Evolutionary conservation across 768 basidiomycete genomes (phyloP).

Genomic region (Boletus rufocinnamomeus): DNA sequence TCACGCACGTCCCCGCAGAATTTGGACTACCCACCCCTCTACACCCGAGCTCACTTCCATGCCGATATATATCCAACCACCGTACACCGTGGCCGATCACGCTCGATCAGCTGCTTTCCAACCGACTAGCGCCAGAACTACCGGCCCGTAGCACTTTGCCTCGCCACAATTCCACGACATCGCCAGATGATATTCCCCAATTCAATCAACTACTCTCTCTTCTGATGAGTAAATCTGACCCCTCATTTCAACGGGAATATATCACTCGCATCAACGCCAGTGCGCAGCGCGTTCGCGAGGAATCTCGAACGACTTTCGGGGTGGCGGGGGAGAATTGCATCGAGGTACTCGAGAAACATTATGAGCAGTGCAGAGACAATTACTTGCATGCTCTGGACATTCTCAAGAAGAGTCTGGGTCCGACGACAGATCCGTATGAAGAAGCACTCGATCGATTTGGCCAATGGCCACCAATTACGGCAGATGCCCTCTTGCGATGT

Average conservation of each 20-base stretch:
- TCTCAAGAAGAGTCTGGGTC: conserved; percentile 13
- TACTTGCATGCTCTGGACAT: conserved; percentile 3
- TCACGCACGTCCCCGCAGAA: too few species aligned
- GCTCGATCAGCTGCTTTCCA: too few species aligned
- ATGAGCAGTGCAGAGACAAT: background rate
- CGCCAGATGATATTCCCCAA: background rate
- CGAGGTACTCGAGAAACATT: background rate
- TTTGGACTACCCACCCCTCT: too few species aligned
- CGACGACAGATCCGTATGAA: conserved; percentile 7
- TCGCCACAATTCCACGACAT: too few species aligned
- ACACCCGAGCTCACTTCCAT: too few species aligned
- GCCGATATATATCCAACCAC: too few species aligned
- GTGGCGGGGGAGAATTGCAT: too few species aligned
- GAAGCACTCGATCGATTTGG: conserved; percentile 1
- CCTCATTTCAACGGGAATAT: conserved; percentile 17
- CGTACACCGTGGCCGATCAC: too few species aligned
- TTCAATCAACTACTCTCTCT: background rate
- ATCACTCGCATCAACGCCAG: conserved; percentile 4
- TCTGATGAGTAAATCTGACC: background rate
- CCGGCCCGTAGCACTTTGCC: too few species aligned
- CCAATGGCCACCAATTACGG: conserved; percentile 36
- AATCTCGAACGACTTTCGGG: background rate
- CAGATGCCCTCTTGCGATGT: background rate
- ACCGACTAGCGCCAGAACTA: too few species aligned
- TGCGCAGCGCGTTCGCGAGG: conserved; percentile 1